Conservation (phyloP, 768 basidiomycete species). For the Amanita pseudoporphyria region DNA sequence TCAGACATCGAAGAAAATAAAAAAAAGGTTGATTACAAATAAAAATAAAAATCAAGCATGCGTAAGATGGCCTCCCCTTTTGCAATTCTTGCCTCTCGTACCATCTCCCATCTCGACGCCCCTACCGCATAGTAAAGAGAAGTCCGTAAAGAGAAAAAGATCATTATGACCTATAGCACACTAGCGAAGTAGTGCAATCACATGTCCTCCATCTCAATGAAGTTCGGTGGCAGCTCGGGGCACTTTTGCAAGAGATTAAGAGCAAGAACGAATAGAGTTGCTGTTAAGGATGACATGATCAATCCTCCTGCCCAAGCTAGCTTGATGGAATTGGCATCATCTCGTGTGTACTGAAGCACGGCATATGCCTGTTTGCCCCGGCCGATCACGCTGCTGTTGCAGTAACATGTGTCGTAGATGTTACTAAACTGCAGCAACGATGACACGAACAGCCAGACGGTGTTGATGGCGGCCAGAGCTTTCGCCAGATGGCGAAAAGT, state of each 20-base stretch:
- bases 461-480: conserved; percentile 19
- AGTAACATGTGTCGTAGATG: conserved; percentile 26
- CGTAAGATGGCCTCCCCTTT: too few relatives aligned
- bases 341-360: conserved; percentile 14
- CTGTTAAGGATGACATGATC: not conserved
- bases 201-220: too few relatives aligned
- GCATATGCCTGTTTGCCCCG: conserved; percentile 18
- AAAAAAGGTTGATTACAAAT: too few relatives aligned
- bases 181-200: too few relatives aligned
- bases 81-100: too few relatives aligned
- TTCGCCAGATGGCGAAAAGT: conserved; percentile 21
- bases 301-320: conserved; percentile 28
- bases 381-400: conserved; percentile 24
- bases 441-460: conserved; percentile 20
- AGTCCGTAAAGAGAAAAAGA: too few relatives aligned
- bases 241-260: not conserved
- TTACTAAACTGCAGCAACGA: conserved; percentile 24
- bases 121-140: too few relatives aligned
- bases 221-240: conserved; percentile 11
- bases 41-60: too few relatives aligned
- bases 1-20: too few relatives aligned
- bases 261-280: conserved; percentile 14
- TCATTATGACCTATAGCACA: too few relatives aligned
- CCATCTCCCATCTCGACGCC: too few relatives aligned
- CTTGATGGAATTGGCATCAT: conserved; percentile 18